Percentiles rank a stretch among this genome's conserved stretches.
phyloP scores from a whole-genome alignment of 106 monocot genomes.

The Xerophyta viscosa region DNA sequence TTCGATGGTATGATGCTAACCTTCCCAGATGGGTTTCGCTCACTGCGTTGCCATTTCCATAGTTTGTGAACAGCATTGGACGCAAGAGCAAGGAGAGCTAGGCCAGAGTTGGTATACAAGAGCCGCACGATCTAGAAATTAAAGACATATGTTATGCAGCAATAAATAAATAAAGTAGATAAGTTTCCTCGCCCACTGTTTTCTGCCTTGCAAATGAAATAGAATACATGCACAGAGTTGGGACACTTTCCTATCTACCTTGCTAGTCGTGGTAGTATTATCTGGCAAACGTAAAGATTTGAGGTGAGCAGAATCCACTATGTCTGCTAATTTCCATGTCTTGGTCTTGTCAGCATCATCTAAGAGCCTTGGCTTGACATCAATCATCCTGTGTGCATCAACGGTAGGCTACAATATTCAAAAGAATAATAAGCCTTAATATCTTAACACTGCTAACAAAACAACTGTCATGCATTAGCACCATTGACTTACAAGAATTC shows the following conservation, averaged over 20 bases:
- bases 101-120: slow-evolving; percentile 86
- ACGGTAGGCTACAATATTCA: slow-evolving; percentile 46
- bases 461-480: background rate
- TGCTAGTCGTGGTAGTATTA: slow-evolving; percentile 39
- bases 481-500: slow-evolving; percentile 33
- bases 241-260: slow-evolving; percentile 27
- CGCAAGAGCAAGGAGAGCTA: slow-evolving; percentile 74
- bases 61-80: slow-evolving; percentile 88
- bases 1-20: no score
- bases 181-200: no score
- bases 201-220: no score
- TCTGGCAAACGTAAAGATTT: slow-evolving; percentile 81
- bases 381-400: slow-evolving; percentile 49
- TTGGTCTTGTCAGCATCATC: slow-evolving; percentile 82
- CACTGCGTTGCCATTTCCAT: slow-evolving; percentile 91
- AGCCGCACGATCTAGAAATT: slow-evolving; percentile 55
- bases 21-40: slow-evolving; percentile 70
- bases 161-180: no score
- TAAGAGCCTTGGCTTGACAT: slow-evolving; percentile 75
- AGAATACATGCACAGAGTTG: background rate
- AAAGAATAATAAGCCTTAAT: background rate
- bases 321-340: slow-evolving; percentile 91
- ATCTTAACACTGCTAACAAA: background rate
- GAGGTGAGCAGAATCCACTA: slow-evolving; percentile 67
- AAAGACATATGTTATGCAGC: no score